These are phyloP conservation scores for Aureobasidium namibiae DNA, from an alignment of 2,329 filamentous ascomycete genomes.

Conservation along the genomic window DNA sequence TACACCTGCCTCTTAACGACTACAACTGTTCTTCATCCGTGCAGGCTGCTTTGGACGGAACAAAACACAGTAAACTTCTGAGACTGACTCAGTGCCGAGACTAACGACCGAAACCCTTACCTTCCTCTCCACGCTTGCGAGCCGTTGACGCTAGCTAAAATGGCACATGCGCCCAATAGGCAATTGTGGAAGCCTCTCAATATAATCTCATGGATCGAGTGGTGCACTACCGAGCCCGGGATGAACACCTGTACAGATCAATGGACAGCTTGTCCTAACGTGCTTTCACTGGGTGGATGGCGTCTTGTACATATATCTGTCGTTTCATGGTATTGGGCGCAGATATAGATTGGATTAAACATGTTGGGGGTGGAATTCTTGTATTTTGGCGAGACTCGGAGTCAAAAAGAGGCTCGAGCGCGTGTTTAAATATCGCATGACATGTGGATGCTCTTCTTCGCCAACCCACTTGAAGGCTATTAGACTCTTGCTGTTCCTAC, in stretches of 20 bases:
- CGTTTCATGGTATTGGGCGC: neutral
- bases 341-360: neutral
- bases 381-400: neutral
- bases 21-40: neutral
- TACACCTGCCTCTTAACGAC: neutral
- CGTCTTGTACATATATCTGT: neutral
- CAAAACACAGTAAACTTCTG: conserved; percentile 1
- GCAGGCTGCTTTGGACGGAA: neutral
- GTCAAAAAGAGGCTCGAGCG: conserved; percentile 8
- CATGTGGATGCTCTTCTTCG: conserved; percentile 1
- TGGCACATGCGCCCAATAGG: conserved; percentile 3
- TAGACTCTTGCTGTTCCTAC: neutral
- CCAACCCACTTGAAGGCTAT: conserved; percentile 6
- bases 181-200: conserved; percentile 10
- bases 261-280: neutral
- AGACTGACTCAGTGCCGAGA: conserved; percentile 6
- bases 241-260: conserved; percentile 3
- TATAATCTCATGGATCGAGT: neutral
- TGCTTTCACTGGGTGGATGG: neutral
- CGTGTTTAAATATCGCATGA: conserved; percentile 1
- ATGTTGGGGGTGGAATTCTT: neutral
- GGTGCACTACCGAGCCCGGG: neutral
- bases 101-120: conserved; percentile 4
- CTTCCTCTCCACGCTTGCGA: conserved; percentile 8
- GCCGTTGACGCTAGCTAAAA: conserved; percentile 9